phyloP scores from a whole-genome alignment of 2,329 filamentous ascomycete genomes.

The Neopestalotiopsis sp. region DNA sequence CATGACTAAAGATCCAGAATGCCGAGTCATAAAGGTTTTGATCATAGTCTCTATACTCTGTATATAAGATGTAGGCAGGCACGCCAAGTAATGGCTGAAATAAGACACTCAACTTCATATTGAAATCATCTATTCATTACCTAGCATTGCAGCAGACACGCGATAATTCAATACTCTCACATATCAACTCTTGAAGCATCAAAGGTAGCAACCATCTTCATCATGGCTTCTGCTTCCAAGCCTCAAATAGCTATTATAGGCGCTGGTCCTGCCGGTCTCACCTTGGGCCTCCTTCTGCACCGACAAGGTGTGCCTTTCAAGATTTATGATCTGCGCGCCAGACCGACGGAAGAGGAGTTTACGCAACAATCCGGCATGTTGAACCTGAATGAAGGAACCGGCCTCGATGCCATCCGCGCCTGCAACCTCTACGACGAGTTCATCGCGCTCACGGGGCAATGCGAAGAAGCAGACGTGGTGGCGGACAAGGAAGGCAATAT shows the following conservation, averaged over 20 bases:
- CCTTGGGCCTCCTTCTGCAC: slow-evolving; percentile 52
- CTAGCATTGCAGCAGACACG: not conserved
- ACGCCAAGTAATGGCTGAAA: not conserved
- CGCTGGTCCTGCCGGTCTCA: slow-evolving; percentile 52
- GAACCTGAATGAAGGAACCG: slow-evolving; percentile 44
- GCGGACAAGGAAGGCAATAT: slow-evolving; percentile 12
- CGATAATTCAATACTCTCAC: not conserved
- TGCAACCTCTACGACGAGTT: slow-evolving; percentile 34
- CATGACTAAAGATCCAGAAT: not conserved
- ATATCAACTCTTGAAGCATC: not conserved
- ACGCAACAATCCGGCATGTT: slow-evolving; percentile 47
- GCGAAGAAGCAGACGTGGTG: not conserved
- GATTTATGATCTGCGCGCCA: slow-evolving; percentile 41
- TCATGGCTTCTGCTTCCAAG: slow-evolving; percentile 5
- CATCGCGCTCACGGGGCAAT: slow-evolving; percentile 12
- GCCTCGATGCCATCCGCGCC: slow-evolving; percentile 33
- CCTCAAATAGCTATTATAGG: slow-evolving; percentile 50
- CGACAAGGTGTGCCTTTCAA: slow-evolving; percentile 39
- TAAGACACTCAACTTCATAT: not conserved
- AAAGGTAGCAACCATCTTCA: not conserved
- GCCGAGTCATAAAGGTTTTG: not conserved
- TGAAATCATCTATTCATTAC: not conserved
- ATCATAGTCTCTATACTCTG: not conserved
- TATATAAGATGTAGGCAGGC: not conserved
- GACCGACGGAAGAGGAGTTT: slow-evolving; percentile 33